Evolutionary conservation across 2,329 filamentous ascomycete genomes (phyloP), one percentile per base, ranked within the genome.

Genomic region (Penicillium sp.): DNA sequence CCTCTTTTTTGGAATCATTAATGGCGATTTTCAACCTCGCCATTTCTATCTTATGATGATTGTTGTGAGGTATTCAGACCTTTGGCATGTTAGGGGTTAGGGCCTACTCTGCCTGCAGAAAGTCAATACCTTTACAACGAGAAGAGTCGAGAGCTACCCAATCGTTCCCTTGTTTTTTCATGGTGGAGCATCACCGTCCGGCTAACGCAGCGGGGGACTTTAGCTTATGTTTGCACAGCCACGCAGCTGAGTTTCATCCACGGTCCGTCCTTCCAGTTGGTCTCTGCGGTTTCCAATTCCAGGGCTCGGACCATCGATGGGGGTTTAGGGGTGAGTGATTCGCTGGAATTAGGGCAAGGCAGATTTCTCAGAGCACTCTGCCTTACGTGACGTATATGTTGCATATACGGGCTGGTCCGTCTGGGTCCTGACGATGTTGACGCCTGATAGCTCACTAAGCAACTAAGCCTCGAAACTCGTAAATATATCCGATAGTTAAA

Each of bases 161-260:
- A 33, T 51, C 17, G 49, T 51, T 24, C 49, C 30, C 33, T 54
- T 9, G 28, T 56, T 53, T 33, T 33, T 30, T 30, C 24, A 26
- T 40, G 19, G 53, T 44, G 37, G 33, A 26, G 53, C 59, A 53
- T 37, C 12, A 47, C 10, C 55, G 40, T 49, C 60, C 56, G 26
- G 56, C 56, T 53, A 58, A 53, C 44, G 33, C 44, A 50, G 45
- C 47, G 26, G 37, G 56, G 35, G 38, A 45, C 28, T 49, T 44
- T 53, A 54, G 51, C 51, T 37, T 45, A 38, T 51, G 56, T 65
- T 58, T 70, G 70, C 71, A 73, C 71, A 73, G 71, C 71, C 71
- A 72, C 71, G 61, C 63, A 70, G 69, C 70, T 70, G 67, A 67
- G 64, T 61, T 65, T 60, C 62, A 65, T 59, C 55, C 50, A 57